These are phyloP conservation scores for Hibiscus mutabilis DNA, from an alignment of 345 rosid genomes.

Conservation along the genomic window DNA sequence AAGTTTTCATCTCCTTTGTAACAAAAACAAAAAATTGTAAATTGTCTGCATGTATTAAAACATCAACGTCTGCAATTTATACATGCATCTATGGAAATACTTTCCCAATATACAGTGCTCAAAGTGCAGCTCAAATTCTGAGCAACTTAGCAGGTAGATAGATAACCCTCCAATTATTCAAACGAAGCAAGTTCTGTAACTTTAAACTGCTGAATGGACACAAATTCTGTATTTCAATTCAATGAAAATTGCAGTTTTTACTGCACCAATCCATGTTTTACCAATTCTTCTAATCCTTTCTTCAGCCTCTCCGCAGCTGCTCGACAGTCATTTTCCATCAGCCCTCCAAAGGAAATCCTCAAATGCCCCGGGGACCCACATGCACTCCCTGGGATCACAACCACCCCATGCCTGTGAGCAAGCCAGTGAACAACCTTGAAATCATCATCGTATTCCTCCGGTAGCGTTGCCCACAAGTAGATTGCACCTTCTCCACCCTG, in stretches of 20 bases:
- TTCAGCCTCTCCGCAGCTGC: conserved; percentile 65
- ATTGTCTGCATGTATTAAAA: neutral
- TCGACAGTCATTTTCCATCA: conserved; percentile 53
- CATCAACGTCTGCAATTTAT: conserved; percentile 7
- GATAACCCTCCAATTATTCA: conserved; percentile 1
- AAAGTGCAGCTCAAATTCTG: conserved; percentile 5
- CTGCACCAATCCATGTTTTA: neutral
- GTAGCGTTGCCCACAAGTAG: conserved; percentile 90
- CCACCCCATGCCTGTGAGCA: conserved; percentile 68
- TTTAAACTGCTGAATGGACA: neutral
- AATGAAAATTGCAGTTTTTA: neutral
- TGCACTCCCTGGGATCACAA: conserved; percentile 76
- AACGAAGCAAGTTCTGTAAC: neutral
- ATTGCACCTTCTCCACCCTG: conserved; percentile 96
- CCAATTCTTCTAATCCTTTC: conserved; percentile 59
- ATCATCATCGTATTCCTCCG: conserved; percentile 19
- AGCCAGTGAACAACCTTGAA: conserved; percentile 73
- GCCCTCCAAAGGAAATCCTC: conserved; percentile 78
- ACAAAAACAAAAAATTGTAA: too few species aligned
- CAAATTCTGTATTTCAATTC: neutral
- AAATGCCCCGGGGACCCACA: conserved; percentile 65
- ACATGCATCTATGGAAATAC: neutral
- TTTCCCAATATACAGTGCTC: neutral
- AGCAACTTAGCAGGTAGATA: conserved; percentile 11
- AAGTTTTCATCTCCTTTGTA: too few species aligned